These are phyloP conservation scores for Botrytis byssoidea DNA, from an alignment of 2,329 filamentous ascomycete genomes.

Conservation along the genomic window DNA sequence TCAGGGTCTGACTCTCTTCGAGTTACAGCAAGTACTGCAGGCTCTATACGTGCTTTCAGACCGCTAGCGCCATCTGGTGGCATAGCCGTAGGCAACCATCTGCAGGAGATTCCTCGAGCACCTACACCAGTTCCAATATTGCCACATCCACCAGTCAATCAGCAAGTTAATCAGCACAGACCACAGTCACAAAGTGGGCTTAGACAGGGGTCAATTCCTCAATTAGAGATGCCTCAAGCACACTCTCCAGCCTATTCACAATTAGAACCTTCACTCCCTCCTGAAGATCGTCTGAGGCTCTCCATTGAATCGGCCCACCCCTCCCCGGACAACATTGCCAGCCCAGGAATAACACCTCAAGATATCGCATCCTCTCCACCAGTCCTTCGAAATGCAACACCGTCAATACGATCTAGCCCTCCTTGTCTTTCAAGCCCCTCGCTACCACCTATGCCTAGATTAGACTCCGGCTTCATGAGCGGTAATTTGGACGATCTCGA, in stretches of 20 bases:
- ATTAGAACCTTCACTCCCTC: conserved; percentile 36
- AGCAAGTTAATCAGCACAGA: conserved; percentile 36
- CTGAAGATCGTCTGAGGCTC: conserved; percentile 37
- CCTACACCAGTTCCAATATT: conserved; percentile 68
- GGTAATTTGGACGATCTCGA: conserved; percentile 52
- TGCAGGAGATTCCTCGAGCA: conserved; percentile 71
- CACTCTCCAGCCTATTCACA: conserved; percentile 45
- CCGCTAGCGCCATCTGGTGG: conserved; percentile 59
- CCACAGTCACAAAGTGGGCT: conserved; percentile 48
- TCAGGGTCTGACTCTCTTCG: conserved; percentile 75
- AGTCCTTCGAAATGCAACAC: conserved; percentile 61
- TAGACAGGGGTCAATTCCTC: conserved; percentile 61
- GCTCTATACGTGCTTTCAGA: conserved; percentile 80
- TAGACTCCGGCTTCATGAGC: conserved; percentile 83
- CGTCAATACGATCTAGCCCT: conserved; percentile 75
- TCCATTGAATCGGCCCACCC: conserved; percentile 47
- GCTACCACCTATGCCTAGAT: conserved; percentile 55
- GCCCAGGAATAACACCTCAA: conserved; percentile 66
- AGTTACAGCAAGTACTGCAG: conserved; percentile 86
- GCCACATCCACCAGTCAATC: conserved; percentile 32
- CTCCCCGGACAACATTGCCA: conserved; percentile 48
- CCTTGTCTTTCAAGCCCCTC: conserved; percentile 63
- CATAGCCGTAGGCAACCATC: conserved; percentile 50
- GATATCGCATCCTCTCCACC: conserved; percentile 91
- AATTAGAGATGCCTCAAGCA: conserved; percentile 37